phyloP scores from a whole-genome alignment of 495 filamentous ascomycete species.

The Letharia lupina region DNA sequence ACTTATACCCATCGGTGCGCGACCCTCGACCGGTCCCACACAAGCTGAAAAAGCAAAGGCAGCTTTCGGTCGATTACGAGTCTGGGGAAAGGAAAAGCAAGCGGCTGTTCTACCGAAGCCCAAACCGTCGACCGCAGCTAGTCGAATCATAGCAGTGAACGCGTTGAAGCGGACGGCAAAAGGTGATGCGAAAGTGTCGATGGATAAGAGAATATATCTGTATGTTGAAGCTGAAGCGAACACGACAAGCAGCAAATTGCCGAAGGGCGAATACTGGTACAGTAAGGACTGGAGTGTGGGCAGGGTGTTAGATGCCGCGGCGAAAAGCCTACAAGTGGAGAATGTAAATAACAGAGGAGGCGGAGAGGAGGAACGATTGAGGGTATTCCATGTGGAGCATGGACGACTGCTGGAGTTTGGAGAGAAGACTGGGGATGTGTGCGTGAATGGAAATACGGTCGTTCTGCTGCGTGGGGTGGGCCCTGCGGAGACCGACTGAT shows the following conservation, averaged over 20 bases:
- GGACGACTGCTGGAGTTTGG: conserved; percentile 78
- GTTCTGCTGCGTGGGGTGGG: conserved; percentile 82
- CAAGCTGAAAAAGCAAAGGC: conserved; percentile 47
- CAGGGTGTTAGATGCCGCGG: conserved; percentile 77
- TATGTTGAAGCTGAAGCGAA: conserved; percentile 78
- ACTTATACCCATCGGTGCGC: conserved; percentile 57
- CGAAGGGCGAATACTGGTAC: conserved; percentile 76
- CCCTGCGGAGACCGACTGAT: conserved; percentile 30
- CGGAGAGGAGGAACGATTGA: conserved; percentile 66
- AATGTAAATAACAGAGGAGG: conserved; percentile 81
- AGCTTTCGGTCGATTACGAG: conserved; percentile 55
- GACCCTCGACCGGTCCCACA: conserved; percentile 34
- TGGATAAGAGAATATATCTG: conserved; percentile 75
- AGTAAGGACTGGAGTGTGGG: conserved; percentile 81
- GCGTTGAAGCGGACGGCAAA: conserved; percentile 77
- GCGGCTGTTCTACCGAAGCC: conserved; percentile 45
- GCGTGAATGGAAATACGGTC: conserved; percentile 75
- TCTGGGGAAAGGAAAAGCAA: conserved; percentile 59
- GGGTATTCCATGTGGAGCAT: conserved; percentile 87
- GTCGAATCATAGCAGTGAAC: conserved; percentile 55
- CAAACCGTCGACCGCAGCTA: conserved; percentile 51
- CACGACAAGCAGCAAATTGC: conserved; percentile 63
- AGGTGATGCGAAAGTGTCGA: conserved; percentile 70
- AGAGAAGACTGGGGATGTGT: conserved; percentile 64
- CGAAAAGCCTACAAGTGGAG: conserved; percentile 67